Conservation (phyloP, 2,329 filamentous ascomycete genomes). For the Hymenoscyphus fraxineus region DNA sequence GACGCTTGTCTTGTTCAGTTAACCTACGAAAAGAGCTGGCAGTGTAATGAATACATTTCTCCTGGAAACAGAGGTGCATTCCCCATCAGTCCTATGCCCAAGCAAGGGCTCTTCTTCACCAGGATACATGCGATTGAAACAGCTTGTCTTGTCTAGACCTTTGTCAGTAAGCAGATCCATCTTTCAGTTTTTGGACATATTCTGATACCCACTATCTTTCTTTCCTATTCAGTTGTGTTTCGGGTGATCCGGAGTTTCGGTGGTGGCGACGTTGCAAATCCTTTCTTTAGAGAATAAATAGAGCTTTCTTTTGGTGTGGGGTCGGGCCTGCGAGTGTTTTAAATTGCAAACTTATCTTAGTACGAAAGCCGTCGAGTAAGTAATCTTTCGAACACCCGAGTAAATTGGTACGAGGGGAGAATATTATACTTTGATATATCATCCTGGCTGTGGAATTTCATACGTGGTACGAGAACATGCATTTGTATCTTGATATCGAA, state of each 20-base stretch:
- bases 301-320: background rate
- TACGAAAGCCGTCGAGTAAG: background rate
- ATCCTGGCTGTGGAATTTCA: background rate
- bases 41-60: constrained; percentile 3
- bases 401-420: background rate
- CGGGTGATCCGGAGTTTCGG: background rate
- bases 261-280: background rate
- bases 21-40: constrained; percentile 2
- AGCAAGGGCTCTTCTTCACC: background rate
- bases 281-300: too few species aligned
- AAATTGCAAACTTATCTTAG: background rate
- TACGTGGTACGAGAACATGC: background rate
- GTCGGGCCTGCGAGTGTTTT: background rate
- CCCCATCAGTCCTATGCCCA: background rate
- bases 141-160: background rate
- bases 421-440: background rate
- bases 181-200: background rate
- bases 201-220: background rate
- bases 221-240: background rate
- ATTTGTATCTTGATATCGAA: background rate
- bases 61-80: background rate
- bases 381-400: background rate
- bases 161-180: background rate
- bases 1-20: too few species aligned
- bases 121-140: background rate